Base-by-base conservation (phyloP, 352 stramenopile species). In the Globisporangium paroecandrum region DNA sequence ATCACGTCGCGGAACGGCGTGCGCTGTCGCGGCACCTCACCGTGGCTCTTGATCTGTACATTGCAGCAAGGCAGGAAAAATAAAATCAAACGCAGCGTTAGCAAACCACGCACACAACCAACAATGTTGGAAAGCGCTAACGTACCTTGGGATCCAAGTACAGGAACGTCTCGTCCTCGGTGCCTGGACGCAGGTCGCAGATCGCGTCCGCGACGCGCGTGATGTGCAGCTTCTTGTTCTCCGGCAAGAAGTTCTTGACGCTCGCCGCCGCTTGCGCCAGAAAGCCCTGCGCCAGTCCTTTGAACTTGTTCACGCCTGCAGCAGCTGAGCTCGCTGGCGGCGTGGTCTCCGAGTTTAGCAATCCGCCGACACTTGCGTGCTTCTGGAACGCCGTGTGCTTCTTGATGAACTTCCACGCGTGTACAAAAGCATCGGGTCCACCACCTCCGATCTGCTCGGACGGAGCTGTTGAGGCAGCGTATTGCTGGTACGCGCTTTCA, bases 201-300 rank as follows among this genome's bases (percentile, higher is more conserved):
- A 95, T 92, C 41, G 84, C 84, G 43, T 95, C 87, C 3, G 80
- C 78, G 25, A 95, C 83, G n/a, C 87, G 83, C 10, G 87, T 92
- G 25, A 95, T 74, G 61, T 95, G 84, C 65, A 95, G 72, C 57
- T 94, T 95, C 60, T 95, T 95, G 79, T 93, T 94, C 64, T 93
- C 86, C 0, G 87, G 85, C 62, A 95, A 74, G 55, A 95, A 95
- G 69, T 93, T 95, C 71, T 92, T 94, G 70, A 95, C 87, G 34
- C 85, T 93, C 20, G 86, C 87, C 38, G 87, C 83, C 13, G 87
- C 87, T 72, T 95, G 85, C 53, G 81, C 80, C 10, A 95, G 67
- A 46, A 92, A 94, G 13, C 87, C 87, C 67, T 95, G 87, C 2
- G 87, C 87, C 8, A 93, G 68, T 18, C 85, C 87, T 64, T 95